Percentiles rank a stretch among this genome's conserved stretches.
Evolutionary conservation across 805 yeast genomes (phyloP).

Genomic region (Debaryomyces hansenii): DNA sequence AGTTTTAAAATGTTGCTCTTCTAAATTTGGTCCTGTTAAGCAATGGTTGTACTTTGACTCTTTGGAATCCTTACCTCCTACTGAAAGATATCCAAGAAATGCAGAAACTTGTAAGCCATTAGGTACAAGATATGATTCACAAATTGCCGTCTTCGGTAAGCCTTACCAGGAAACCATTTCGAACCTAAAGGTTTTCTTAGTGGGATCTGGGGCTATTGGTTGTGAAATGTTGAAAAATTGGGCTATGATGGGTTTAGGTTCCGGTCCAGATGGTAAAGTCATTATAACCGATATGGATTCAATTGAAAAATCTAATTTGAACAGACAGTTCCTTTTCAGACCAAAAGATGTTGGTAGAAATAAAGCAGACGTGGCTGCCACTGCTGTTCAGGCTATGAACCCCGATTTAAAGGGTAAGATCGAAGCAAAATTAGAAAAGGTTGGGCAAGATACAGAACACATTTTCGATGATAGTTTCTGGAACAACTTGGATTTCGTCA

Average conservation of each 20-base stretch:
- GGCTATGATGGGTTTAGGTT: conserved; percentile 95
- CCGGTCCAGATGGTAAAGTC: conserved; percentile 87
- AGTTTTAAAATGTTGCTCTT: conserved; percentile 91
- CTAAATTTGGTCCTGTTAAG: conserved; percentile 90
- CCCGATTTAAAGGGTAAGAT: conserved; percentile 80
- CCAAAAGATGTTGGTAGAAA: conserved; percentile 90
- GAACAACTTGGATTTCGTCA: conserved; percentile 80
- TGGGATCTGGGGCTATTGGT: conserved; percentile 98
- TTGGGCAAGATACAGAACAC: conserved; percentile 89
- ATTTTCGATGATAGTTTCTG: conserved; percentile 85
- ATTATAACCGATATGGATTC: conserved; percentile 90
- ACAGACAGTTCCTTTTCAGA: conserved; percentile 94
- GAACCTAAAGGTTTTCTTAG: conserved; percentile 82
- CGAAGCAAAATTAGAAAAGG: conserved; percentile 77
- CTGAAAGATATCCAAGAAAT: conserved; percentile 56
- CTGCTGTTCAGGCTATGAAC: conserved; percentile 82
- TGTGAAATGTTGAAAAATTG: conserved; percentile 98
- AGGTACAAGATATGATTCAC: conserved; percentile 87
- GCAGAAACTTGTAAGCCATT: conserved; percentile 73
- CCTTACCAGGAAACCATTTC: conserved; percentile 71
- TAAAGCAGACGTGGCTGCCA: conserved; percentile 88
- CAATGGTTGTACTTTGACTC: conserved; percentile 95
- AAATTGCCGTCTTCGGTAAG: conserved; percentile 90
- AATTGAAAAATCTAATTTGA: conserved; percentile 92
- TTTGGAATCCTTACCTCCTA: conserved; percentile 79